These are phyloP conservation scores for Rhododendron vialii DNA, from an alignment of 148 eudicot genomes.

Conservation along the genomic window DNA sequence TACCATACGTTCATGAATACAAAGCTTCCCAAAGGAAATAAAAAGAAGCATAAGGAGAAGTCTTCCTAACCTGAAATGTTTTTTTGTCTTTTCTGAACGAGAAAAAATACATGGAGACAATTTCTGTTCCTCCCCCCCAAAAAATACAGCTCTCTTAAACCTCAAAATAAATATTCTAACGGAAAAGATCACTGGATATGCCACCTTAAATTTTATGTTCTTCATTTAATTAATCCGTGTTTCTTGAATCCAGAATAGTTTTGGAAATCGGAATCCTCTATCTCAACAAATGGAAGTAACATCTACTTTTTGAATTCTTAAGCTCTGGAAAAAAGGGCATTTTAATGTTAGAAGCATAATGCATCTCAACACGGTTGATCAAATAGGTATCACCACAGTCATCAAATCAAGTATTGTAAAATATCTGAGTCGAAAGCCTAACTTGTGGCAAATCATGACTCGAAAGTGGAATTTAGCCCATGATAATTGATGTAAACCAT, in stretches of 20 bases:
- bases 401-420: neutral
- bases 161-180: neutral
- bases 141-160: neutral
- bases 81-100: too few relatives aligned
- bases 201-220: neutral
- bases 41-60: neutral
- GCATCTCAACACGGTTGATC: neutral
- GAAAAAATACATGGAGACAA: neutral
- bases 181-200: neutral
- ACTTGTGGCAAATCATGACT: too few relatives aligned
- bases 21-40: neutral
- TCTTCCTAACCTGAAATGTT: neutral
- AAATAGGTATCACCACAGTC: neutral
- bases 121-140: neutral
- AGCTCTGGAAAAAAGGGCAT: neutral
- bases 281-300: neutral
- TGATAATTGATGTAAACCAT: too few relatives aligned
- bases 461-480: too few relatives aligned
- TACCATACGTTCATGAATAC: neutral
- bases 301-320: neutral
- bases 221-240: neutral
- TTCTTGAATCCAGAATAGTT: neutral
- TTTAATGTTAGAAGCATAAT: neutral
- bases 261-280: neutral
- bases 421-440: neutral